Conservation (phyloP, 1,284 basidiomycete genomes). For the Hortiboletus rubellus region DNA sequence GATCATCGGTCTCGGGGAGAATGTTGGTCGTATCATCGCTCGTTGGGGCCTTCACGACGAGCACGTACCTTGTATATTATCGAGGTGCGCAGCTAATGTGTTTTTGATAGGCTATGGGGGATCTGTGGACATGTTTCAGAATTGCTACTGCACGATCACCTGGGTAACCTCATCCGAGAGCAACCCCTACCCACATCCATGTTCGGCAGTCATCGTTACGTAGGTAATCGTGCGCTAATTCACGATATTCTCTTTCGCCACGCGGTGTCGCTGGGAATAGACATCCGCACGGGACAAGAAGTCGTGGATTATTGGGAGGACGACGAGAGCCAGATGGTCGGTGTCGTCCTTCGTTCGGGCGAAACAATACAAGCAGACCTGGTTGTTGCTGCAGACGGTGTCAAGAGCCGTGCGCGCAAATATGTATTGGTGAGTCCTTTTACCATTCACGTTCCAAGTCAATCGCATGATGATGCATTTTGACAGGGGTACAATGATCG, state of each 20-base stretch:
- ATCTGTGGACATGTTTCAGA: slow-evolving; percentile 22
- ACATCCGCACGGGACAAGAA: slow-evolving; percentile 25
- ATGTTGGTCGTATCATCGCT: slow-evolving; percentile 23
- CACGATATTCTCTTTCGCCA: slow-evolving; percentile 27
- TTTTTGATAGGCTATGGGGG: slow-evolving; percentile 19
- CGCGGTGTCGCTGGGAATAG: slow-evolving; percentile 27
- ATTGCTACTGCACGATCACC: slow-evolving; percentile 22
- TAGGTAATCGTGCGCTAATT: slow-evolving; percentile 29
- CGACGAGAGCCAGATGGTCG: slow-evolving; percentile 9
- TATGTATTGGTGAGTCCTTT: slow-evolving; percentile 26
- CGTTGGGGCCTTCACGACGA: slow-evolving; percentile 30
- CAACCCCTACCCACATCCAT: slow-evolving; percentile 20
- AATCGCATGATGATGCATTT: not conserved
- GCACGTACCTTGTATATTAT: not conserved
- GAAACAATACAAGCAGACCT: slow-evolving; percentile 28
- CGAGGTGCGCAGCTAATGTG: not conserved
- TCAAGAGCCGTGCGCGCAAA: slow-evolving; percentile 28
- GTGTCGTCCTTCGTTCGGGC: slow-evolving; percentile 24
- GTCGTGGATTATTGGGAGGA: slow-evolving; percentile 33
- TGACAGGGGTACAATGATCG: slow-evolving; percentile 31
- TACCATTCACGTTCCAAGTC: not conserved
- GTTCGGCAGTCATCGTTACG: slow-evolving; percentile 26
- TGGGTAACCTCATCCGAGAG: slow-evolving; percentile 23
- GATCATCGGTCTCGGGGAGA: slow-evolving; percentile 15
- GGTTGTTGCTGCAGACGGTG: slow-evolving; percentile 34